A percentile compares a stretch with the other conserved stretches of the same genome.
Evolutionary conservation across 2,329 filamentous ascomycete genomes (phyloP).

Genomic region (Pleomassaria siparia): DNA sequence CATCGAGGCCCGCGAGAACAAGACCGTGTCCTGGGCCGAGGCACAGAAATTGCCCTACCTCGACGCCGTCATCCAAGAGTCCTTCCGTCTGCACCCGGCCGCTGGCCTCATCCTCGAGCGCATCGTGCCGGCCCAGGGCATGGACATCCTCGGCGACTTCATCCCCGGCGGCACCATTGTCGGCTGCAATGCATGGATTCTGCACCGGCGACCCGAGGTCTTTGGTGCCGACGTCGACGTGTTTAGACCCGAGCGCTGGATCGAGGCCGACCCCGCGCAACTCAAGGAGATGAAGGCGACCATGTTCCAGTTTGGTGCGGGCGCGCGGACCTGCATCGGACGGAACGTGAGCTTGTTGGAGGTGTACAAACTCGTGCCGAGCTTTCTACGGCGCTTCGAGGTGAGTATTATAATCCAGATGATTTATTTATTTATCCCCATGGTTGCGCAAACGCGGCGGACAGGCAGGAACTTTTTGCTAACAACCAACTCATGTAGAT

Average conservation of each 20-base stretch:
- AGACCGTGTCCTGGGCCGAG: conserved; percentile 69
- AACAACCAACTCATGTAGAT: too few species aligned
- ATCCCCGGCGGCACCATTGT: conserved; percentile 72
- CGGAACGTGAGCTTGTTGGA: conserved; percentile 54
- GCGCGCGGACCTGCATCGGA: conserved; percentile 68
- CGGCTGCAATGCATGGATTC: conserved; percentile 73
- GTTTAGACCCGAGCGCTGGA: conserved; percentile 70
- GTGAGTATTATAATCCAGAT: too few species aligned
- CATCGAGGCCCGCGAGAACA: conserved; percentile 49
- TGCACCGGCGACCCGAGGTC: conserved; percentile 67
- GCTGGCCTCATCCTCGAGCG: conserved; percentile 73
- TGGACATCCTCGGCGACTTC: conserved; percentile 62
- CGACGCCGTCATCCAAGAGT: conserved; percentile 76
- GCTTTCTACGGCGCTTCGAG: conserved; percentile 66
- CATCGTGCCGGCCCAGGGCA: conserved; percentile 66
- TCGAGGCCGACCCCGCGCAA: conserved; percentile 55
- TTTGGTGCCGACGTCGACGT: conserved; percentile 68
- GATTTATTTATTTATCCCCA: too few species aligned
- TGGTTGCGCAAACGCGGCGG: too few species aligned
- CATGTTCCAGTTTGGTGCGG: conserved; percentile 76
- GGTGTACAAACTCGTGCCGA: conserved; percentile 55
- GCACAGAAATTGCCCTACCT: conserved; percentile 72
- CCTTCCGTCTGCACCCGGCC: conserved; percentile 74
- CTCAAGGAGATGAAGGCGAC: conserved; percentile 67
- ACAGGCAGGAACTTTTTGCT: too few species aligned